Evolutionary conservation across 805 yeast genomes (phyloP).

Genomic region (Zygosaccharomyces bailii): DNA sequence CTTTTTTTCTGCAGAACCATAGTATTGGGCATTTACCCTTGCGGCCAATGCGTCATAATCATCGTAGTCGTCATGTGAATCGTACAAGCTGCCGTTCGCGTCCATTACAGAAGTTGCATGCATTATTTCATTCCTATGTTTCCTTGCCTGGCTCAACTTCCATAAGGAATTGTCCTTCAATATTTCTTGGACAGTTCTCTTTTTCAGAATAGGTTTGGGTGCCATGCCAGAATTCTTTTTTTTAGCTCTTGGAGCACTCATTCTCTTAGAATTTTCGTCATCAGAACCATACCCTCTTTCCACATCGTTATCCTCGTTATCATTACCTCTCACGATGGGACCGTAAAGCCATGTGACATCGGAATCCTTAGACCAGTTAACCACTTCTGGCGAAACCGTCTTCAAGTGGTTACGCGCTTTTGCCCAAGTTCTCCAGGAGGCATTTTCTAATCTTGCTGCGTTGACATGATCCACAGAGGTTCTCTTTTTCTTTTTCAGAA

Average conservation of each 20-base stretch:
- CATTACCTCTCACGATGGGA: conserved; percentile 46
- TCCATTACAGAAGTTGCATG: conserved; percentile 27
- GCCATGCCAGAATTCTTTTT: conserved; percentile 20
- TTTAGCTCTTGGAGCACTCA: conserved; percentile 20
- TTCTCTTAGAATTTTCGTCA: conserved; percentile 36
- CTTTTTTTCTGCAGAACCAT: conserved; percentile 4
- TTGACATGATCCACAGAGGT: conserved; percentile 63
- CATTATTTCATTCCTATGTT: conserved; percentile 48
- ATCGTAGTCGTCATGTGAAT: conserved; percentile 25
- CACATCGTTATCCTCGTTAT: conserved; percentile 13
- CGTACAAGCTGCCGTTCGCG: conserved; percentile 19
- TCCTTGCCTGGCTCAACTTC: conserved; percentile 49
- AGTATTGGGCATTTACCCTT: conserved; percentile 38
- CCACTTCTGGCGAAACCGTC: conserved; percentile 86
- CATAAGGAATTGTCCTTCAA: conserved; percentile 37
- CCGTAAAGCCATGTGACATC: conserved; percentile 99
- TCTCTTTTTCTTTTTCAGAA: conserved; percentile 58
- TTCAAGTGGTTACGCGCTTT: conserved; percentile 72
- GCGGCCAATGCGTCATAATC: conserved; percentile 37
- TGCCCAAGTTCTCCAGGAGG: conserved; percentile 98
- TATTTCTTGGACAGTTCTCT: conserved; percentile 81
- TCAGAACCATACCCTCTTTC: conserved; percentile 41
- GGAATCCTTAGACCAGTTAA: conserved; percentile 95
- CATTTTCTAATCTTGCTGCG: conserved; percentile 78
- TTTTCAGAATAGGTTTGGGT: conserved; percentile 83